A percentile compares a stretch with the other conserved stretches of the same genome.
phyloP scores from a whole-genome alignment of 2,329 filamentous ascomycete genomes.

The Thielaviopsis musarum region DNA sequence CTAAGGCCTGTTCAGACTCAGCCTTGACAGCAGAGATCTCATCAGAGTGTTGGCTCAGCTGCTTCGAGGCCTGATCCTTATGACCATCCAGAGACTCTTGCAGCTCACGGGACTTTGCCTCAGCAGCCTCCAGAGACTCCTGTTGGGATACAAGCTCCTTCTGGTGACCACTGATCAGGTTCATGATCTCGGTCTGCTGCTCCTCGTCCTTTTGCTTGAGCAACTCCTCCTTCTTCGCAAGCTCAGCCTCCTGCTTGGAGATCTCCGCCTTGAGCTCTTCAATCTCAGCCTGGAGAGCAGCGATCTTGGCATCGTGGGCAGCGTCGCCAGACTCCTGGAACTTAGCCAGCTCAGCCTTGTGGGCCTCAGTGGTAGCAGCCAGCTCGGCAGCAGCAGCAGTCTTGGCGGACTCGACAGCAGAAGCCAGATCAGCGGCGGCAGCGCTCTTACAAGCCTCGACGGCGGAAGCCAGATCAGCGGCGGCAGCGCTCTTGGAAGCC shows the following conservation, averaged over 20 bases:
- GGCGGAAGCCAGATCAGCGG: slow-evolving; percentile 24
- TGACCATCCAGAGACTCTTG: slow-evolving; percentile 13
- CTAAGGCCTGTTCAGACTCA: slow-evolving; percentile 23
- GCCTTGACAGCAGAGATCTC: slow-evolving; percentile 14
- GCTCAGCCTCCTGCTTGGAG: slow-evolving; percentile 17
- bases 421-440: slow-evolving; percentile 18
- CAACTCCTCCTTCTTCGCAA: slow-evolving; percentile 11
- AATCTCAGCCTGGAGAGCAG: slow-evolving; percentile 27
- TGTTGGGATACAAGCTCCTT: slow-evolving; percentile 14
- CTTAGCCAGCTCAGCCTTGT: slow-evolving; percentile 26
- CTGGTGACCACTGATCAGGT: slow-evolving; percentile 8
- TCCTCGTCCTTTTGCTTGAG: slow-evolving; percentile 8
- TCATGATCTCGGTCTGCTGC: slow-evolving; percentile 9
- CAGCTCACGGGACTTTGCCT: slow-evolving; percentile 18
- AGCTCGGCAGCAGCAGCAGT: slow-evolving; percentile 28
- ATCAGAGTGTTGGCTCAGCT: slow-evolving; percentile 12
- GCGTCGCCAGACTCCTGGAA: slow-evolving; percentile 20
- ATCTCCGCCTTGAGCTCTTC: slow-evolving; percentile 17
- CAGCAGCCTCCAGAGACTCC: slow-evolving; percentile 20
- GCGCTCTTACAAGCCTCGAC: slow-evolving; percentile 22
- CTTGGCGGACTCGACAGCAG: slow-evolving; percentile 27
- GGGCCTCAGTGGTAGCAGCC: slow-evolving; percentile 20
- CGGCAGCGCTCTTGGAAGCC: slow-evolving; percentile 21
- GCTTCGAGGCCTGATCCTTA: background rate
- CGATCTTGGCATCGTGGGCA: slow-evolving; percentile 31